Percentiles rank a stretch among this genome's conserved stretches.
Evolutionary conservation across 2,329 filamentous ascomycete species (phyloP).

Genomic region (Trichoderma hamatum): DNA sequence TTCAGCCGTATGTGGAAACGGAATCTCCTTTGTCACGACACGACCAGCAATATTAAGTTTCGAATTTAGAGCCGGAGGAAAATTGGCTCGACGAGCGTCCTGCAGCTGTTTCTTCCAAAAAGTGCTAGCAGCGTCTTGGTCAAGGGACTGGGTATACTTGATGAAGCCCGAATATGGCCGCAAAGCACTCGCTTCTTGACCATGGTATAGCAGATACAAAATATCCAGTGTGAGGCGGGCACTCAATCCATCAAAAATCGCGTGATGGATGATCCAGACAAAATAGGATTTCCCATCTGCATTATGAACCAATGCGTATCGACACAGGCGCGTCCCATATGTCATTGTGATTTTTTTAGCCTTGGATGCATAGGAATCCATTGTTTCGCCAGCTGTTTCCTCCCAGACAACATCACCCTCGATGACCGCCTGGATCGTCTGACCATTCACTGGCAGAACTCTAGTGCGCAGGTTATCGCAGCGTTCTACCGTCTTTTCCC

Average conservation of each 20-base stretch:
- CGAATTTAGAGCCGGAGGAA: slow-evolving; percentile 8
- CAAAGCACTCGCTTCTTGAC: not conserved
- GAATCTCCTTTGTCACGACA: slow-evolving; percentile 14
- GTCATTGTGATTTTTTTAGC: not conserved
- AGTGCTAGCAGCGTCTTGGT: not conserved
- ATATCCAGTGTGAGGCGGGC: not conserved
- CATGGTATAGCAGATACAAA: not conserved
- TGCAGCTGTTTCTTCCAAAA: slow-evolving; percentile 30
- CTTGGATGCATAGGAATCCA: not conserved
- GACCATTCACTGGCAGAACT: slow-evolving; percentile 7
- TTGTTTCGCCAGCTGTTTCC: not conserved
- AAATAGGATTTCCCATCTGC: slow-evolving; percentile 6
- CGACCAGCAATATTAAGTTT: not conserved
- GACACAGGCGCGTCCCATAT: slow-evolving; percentile 9
- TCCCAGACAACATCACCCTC: not conserved
- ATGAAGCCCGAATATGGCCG: slow-evolving; percentile 1
- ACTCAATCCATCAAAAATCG: slow-evolving; percentile 20
- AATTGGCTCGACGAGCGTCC: slow-evolving; percentile 8
- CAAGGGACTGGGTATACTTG: slow-evolving; percentile 9
- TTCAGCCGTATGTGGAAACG: slow-evolving; percentile 12
- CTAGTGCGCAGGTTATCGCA: slow-evolving; percentile 23
- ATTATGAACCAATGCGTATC: slow-evolving; percentile 11
- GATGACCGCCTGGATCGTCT: slow-evolving; percentile 1
- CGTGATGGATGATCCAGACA: slow-evolving; percentile 16
- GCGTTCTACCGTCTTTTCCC: slow-evolving; percentile 29